A percentile compares a stretch with the other conserved stretches of the same genome.
phyloP scores from a whole-genome alignment of 2,329 filamentous ascomycete genomes.

The Fusarium tjaetaba region DNA sequence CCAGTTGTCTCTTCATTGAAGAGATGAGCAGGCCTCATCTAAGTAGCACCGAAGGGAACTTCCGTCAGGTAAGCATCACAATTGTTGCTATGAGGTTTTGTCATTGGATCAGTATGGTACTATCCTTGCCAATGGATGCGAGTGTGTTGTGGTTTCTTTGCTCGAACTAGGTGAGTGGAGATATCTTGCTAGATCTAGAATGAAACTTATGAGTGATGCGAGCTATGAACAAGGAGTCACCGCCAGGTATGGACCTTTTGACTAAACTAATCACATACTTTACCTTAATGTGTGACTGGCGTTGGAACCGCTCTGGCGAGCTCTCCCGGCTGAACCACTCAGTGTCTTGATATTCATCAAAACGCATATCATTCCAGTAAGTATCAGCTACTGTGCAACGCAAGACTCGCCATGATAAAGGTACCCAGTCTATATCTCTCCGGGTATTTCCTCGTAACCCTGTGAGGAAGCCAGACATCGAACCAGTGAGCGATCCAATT shows the following conservation, averaged over 20 bases:
- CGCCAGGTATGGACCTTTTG: not conserved
- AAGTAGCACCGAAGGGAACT: not conserved
- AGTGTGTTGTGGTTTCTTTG: not conserved
- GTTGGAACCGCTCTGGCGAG: not conserved
- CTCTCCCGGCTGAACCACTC: not conserved
- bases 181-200: not conserved
- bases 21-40: not conserved
- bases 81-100: not conserved
- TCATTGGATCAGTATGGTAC: not conserved
- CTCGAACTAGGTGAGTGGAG: not conserved
- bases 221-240: not conserved
- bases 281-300: not conserved
- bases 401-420: not conserved
- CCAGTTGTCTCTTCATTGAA: not conserved
- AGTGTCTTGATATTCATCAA: not conserved
- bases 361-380: not conserved
- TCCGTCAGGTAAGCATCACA: not conserved
- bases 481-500: not conserved
- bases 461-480: not conserved
- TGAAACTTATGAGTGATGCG: not conserved
- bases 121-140: not conserved
- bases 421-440: not conserved
- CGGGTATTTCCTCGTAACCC: not conserved
- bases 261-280: not conserved
- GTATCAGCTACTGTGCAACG: too few relatives aligned